Evolutionary conservation across 2,329 filamentous ascomycete genomes (phyloP), one percentile per base, ranked within the genome.

Genomic region (Sordariomycetes sp.): DNA sequence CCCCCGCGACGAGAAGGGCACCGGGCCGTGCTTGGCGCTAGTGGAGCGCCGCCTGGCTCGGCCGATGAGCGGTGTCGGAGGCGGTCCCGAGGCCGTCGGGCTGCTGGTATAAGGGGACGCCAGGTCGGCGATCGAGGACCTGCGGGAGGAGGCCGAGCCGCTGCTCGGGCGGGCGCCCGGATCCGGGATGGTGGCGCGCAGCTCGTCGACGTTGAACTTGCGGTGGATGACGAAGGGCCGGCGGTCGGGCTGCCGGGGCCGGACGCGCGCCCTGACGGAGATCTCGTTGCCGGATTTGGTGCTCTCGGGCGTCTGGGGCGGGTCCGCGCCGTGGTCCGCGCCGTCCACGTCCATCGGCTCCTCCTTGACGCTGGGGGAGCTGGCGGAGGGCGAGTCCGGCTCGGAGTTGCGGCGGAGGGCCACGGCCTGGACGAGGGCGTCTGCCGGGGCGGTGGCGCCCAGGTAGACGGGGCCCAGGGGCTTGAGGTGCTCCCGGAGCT

Each of bases 221-320:
- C 79, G 73, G 61, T 75, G 72, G 20, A 85, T 70, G 0, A 77
- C 62, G 61, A 81, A 76, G 1, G 79, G 70, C 54, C 73, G 72
- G 20, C 73, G 69, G 2, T 74, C 71, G 4, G 70, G 66, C 20
- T 66, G 64, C 40, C 67, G 69, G 18, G 79, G 77, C 6, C 71
- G 63, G 10, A 81, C 70, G 16, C 73, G 68, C 2, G 75, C 77
- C 18, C 76, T 72, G 54, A 80, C 71, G 2, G 66, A 71, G 14
- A 75, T 64, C 12, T 58, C 55, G 32, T 58, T 32, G 14, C 25
- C 43, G n/a, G 46, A 60, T 50, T 25, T 59, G 46, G 16, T 54
- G 12, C 54, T 16, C 51, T 53, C 18, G 53, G 56, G 35, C 53
- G 58, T 16, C 43, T 60, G 35, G 50, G 59, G 53, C 43, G 48